Evolutionary conservation across 768 basidiomycete genomes (phyloP), one percentile per base, ranked within the genome.

Genomic region (Roridomyces roridus): DNA sequence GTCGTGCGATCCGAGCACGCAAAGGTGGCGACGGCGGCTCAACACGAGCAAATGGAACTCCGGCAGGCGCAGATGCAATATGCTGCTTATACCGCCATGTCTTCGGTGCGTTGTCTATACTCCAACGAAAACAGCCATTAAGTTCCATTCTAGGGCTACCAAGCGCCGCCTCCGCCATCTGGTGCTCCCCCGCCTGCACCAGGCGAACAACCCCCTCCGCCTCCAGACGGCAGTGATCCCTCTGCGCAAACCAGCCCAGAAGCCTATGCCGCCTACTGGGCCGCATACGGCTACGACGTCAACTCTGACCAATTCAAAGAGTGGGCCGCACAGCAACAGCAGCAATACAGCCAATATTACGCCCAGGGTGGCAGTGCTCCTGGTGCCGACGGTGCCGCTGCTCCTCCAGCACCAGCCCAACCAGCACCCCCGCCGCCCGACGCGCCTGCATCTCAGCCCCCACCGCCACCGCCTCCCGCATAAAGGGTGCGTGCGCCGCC

Each of bases 1-100:
- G 94, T 97, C n/a, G 92, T 98, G 9, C 83, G 84, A 17, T 80
- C 85, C 59, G 94, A 98, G 69, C 93, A 95, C 67, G 86, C 83
- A 24, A 96, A 98, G 72, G 88, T 94, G 49, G 81, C 84, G 57
- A 63, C 76, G 3, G 69, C 82, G 12, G 70, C 90, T 5, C 78
- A 80, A 46, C 90, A 91, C 48, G 89, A 92, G 69, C 91, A 93
- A 72, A 89, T 91, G 88, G 91, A 93, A 65, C 79, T 92, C 24
- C 91, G 92, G 59, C 89, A 92, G 69, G 90, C 89, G 3, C 92
- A 93, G 70, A 77, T 82, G 61, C 89, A 91, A 68, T 92, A 90
- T 73, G 88, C 88, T 44, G 86, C 86, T 20, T 91, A 92, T 66
- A 81, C 81, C 62, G 77, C 80, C 37, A 82, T 87, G 74, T 83